Percentiles rank a stretch among this genome's conserved stretches.
Conservation (phyloP, 2,329 filamentous ascomycete genomes). For the Aspergillus melleus region DNA sequence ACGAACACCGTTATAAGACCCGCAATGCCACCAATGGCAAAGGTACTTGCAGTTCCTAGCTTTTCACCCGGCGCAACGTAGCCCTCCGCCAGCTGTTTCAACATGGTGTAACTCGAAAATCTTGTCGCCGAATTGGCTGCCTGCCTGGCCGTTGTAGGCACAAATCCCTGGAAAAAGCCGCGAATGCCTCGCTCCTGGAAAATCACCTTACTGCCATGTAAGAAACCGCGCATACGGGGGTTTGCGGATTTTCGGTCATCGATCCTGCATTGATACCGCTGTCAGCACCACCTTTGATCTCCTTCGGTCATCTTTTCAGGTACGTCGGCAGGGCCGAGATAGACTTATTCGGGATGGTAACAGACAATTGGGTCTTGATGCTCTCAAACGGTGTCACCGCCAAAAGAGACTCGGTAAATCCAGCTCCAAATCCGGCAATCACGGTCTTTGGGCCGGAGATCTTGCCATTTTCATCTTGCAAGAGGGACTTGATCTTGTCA, state of each 20-base stretch:
- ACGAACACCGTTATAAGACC: conserved; percentile 82
- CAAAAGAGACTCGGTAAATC: conserved; percentile 87
- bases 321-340: neutral
- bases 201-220: conserved; percentile 86
- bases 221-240: conserved; percentile 85
- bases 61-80: conserved; percentile 96
- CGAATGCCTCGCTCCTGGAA: conserved; percentile 81
- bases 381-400: conserved; percentile 97
- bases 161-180: conserved; percentile 96
- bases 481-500: conserved; percentile 83
- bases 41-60: conserved; percentile 81
- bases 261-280: conserved; percentile 58
- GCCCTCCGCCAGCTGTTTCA: conserved; percentile 87
- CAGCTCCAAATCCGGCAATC: conserved; percentile 89
- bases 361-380: conserved; percentile 90
- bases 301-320: neutral
- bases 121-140: conserved; percentile 90
- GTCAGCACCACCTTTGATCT: neutral
- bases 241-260: conserved; percentile 87
- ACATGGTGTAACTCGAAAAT: conserved; percentile 85
- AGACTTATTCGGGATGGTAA: conserved; percentile 10
- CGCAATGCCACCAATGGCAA: conserved; percentile 84
- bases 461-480: conserved; percentile 81
- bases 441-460: conserved; percentile 89
- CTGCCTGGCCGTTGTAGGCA: conserved; percentile 91